Evolutionary conservation across 345 rosid genomes (phyloP).

Genomic region (Arabis alpina): DNA sequence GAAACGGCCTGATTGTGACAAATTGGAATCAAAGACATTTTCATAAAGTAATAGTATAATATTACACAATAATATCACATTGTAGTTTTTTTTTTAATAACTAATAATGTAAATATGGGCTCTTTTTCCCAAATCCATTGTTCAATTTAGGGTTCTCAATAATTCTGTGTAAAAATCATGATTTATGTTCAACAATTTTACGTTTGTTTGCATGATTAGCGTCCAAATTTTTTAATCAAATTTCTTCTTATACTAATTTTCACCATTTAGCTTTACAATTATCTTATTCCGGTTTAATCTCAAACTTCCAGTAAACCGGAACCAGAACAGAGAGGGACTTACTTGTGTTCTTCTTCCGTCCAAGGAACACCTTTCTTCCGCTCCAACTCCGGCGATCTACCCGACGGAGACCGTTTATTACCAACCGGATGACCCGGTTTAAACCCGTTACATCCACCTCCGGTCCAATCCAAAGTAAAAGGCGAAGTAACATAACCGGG

Average conservation of each 20-base stretch:
- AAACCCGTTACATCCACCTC: slow-evolving; percentile 25
- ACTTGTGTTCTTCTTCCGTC: slow-evolving; percentile 99
- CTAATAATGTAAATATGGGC: neutral
- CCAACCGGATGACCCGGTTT: slow-evolving; percentile 39
- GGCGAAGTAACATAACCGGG: slow-evolving; percentile 64
- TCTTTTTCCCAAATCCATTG: neutral
- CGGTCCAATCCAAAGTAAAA: slow-evolving; percentile 77
- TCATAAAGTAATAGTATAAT: neutral
- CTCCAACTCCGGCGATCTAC: slow-evolving; percentile 74
- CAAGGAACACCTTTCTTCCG: slow-evolving; percentile 99
- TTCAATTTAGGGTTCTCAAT: neutral
- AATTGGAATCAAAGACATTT: slow-evolving; percentile 21
- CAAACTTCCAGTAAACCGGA: slow-evolving; percentile 1
- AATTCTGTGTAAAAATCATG: neutral
- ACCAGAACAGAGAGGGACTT: slow-evolving; percentile 28
- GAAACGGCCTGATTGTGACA: neutral
- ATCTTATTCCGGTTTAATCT: slow-evolving; percentile 6
- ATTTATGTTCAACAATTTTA: neutral
- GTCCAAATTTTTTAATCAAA: neutral
- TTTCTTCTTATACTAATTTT: neutral
- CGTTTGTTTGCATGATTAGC: slow-evolving; percentile 12
- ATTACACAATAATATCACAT: slow-evolving; percentile 7
- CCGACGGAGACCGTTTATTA: slow-evolving; percentile 55
- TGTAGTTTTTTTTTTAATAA: neutral
- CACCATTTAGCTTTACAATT: neutral